Evolutionary conservation across 2,329 filamentous ascomycete species (phyloP), one percentile per base, ranked within the genome.

Genomic region (Pestalotiopsis sp.): DNA sequence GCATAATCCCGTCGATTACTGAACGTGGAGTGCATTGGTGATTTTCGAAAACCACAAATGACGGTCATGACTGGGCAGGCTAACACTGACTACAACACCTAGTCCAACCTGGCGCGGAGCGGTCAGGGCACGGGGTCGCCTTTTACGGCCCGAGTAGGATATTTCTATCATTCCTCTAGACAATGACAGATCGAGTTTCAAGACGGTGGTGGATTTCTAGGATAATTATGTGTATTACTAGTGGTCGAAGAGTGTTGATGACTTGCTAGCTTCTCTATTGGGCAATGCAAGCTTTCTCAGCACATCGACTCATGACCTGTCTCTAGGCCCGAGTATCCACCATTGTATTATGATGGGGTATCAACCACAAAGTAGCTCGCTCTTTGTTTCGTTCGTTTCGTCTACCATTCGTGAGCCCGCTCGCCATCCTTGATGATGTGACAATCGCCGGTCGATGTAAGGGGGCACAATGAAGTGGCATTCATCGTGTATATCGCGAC

Each of bases 141-240:
- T 36, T 36, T 36, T 36, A 36, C 31, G 31, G 31, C 31, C 31
- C 31, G 7, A 36, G 31, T 36, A 36, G 31, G 31, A 6, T 36
- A 36, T 36, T 36, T 36, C 9, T 36, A 36, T 36, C 31, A 36
- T 36, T 36, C 31, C 31, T 58, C 56, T 59, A 27, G 4, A 59
- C 20, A 59, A 17, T 14, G 57, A 14, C 38, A 14, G 12, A 14
- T 38, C 11, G n/a, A 52, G 17, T 25, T 52, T 38, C 2, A 25
- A 49, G 3, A 25, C 7, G 49, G 64, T 20, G 9, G 4, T 17
- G 14, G 25, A 20, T 62, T 31, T 20, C 27, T 62, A 36, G 31
- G 36, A 40, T n/a, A 14, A 61, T 66, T 36, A 40, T 66, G 27
- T 66, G 65, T 66, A 61, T 66, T 66, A 66, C 65, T 66, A 45